These are phyloP conservation scores for Lupinus albus DNA, from an alignment of 306 rosid species.

Conservation along the genomic window DNA sequence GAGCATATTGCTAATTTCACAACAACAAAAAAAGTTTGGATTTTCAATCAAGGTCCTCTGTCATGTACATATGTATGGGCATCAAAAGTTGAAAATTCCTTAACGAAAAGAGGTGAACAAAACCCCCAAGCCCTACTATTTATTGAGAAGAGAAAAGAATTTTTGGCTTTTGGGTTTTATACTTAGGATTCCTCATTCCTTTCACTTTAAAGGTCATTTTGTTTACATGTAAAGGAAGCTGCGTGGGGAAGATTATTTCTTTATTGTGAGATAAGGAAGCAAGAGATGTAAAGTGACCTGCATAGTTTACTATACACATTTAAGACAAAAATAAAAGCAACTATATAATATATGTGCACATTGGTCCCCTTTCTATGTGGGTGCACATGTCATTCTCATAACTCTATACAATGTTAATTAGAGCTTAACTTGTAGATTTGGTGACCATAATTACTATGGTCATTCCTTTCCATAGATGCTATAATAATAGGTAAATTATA, in stretches of 20 bases:
- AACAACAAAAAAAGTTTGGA: constrained; percentile 44
- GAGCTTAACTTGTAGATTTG: constrained; percentile 35
- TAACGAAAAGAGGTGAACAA: constrained; percentile 40
- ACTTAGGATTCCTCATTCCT: constrained; percentile 75
- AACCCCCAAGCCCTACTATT: constrained; percentile 42
- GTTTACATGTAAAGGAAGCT: constrained; percentile 42
- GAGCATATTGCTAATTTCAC: constrained; percentile 49
- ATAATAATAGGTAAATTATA: constrained; percentile 58
- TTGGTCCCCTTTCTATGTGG: constrained; percentile 32
- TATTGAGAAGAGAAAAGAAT: constrained; percentile 49
- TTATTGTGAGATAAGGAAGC: constrained; percentile 37
- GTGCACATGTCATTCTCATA: constrained; percentile 35
- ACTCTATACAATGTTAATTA: constrained; percentile 29
- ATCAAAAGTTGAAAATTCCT: constrained; percentile 58
- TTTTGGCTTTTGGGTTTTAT: constrained; percentile 67
- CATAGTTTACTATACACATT: constrained; percentile 20
- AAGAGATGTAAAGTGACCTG: constrained; percentile 28
- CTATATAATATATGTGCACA: neutral
- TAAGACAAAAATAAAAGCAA: constrained; percentile 45
- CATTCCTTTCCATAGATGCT: constrained; percentile 40
- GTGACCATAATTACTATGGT: constrained; percentile 26
- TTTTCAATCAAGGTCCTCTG: constrained; percentile 41
- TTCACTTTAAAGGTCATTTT: constrained; percentile 55
- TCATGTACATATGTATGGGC: constrained; percentile 51
- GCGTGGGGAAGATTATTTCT: constrained; percentile 39